Percentiles rank a stretch among this genome's conserved stretches.
Conservation (phyloP, 129 eudicot species). For the Artemisia annua region DNA sequence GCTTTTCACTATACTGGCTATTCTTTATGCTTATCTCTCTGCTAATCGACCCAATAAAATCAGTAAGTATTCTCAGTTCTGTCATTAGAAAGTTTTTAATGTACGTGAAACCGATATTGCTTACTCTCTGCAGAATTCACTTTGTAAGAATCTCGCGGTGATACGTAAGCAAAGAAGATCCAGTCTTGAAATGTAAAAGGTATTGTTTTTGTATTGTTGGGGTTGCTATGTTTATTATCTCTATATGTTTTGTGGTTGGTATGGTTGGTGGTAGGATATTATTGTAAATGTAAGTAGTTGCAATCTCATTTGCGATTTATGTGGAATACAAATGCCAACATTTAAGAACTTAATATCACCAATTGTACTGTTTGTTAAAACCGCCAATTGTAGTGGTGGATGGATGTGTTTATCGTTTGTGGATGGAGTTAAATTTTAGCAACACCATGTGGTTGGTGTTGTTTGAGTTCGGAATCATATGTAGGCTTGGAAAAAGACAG, state of each 20-base stretch:
- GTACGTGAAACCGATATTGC: neutral
- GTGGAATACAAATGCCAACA: constrained; percentile 9
- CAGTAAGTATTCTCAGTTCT: constrained; percentile 43
- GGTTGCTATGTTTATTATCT: neutral
- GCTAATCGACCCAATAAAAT: constrained; percentile 42
- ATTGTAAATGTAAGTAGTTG: constrained; percentile 18
- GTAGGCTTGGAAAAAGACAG: neutral
- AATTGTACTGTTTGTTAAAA: neutral
- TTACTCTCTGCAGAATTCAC: constrained; percentile 26
- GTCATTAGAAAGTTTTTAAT: neutral
- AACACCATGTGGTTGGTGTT: neutral
- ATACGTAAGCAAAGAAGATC: neutral
- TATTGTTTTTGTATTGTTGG: constrained; percentile 1
- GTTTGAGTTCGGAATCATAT: neutral
- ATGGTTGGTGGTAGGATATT: constrained; percentile 7
- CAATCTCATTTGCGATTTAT: constrained; percentile 7
- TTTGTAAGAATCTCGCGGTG: constrained; percentile 26
- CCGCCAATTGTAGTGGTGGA: neutral
- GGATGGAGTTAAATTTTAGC: neutral
- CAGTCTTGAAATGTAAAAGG: constrained; percentile 18
- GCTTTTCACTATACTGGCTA: constrained; percentile 60
- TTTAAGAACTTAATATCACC: neutral
- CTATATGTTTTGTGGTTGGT: constrained; percentile 7
- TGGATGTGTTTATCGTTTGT: neutral
- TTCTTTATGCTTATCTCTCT: constrained; percentile 51